Percentiles rank a stretch among this genome's conserved stretches.
Conservation (phyloP, 352 stramenopile genomes). For the Pythium phragmiticola region DNA sequence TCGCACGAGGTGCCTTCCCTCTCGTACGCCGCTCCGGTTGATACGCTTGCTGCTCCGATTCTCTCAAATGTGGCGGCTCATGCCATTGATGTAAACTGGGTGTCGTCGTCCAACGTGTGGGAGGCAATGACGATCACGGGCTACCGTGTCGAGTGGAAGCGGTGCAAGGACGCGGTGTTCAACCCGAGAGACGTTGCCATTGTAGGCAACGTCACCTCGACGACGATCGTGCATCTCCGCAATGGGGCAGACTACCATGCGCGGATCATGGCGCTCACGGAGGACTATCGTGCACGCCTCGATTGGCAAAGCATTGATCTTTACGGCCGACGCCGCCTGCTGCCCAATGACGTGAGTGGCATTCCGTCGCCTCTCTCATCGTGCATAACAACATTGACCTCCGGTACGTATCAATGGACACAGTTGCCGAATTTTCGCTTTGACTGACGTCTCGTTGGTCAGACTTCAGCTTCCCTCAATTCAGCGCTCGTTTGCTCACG, state of each 20-base stretch:
- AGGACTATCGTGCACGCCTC: constrained; percentile 51
- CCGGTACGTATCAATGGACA: constrained; percentile 32
- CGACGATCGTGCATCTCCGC: constrained; percentile 74
- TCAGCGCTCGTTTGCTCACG: constrained; percentile 67
- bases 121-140: constrained; percentile 81
- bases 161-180: constrained; percentile 35
- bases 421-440: background rate
- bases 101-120: constrained; percentile 54
- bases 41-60: constrained; percentile 30
- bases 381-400: constrained; percentile 49
- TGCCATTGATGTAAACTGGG: constrained; percentile 85
- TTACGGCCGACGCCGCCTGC: constrained; percentile 66
- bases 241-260: constrained; percentile 72
- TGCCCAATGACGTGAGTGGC: constrained; percentile 59
- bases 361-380: constrained; percentile 38
- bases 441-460: background rate
- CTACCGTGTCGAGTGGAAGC: constrained; percentile 70
- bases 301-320: constrained; percentile 78
- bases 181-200: constrained; percentile 30
- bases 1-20: constrained; percentile 59
- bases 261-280: constrained; percentile 68
- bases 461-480: constrained; percentile 83
- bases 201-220: constrained; percentile 92
- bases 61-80: constrained; percentile 79
- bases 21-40: constrained; percentile 57